A percentile compares a stretch with the other conserved stretches of the same genome.
Evolutionary conservation across 805 yeast species (phyloP).

Genomic region (Candida odintsovae): DNA sequence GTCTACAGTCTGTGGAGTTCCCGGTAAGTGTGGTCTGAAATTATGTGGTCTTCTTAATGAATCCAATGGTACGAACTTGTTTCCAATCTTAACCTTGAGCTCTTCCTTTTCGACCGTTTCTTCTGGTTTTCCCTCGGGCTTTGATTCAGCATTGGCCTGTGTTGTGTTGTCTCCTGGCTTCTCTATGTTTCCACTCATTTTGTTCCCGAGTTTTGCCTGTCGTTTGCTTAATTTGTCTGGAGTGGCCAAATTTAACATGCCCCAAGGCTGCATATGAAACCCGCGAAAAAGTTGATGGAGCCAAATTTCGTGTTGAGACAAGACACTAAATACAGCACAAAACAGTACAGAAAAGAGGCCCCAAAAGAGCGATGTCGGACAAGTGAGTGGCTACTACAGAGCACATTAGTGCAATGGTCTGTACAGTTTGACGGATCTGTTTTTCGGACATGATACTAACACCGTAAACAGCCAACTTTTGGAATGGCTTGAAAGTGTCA

Average conservation of each 20-base stretch:
- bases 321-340: background rate
- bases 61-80: constrained; percentile 4
- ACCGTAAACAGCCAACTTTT: background rate
- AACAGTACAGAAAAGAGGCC: background rate
- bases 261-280: background rate
- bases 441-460: background rate
- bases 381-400: background rate
- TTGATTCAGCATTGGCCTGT: background rate
- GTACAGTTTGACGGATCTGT: background rate
- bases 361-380: background rate
- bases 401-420: background rate
- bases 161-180: background rate
- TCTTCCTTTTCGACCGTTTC: background rate
- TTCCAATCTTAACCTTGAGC: constrained; percentile 5
- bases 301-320: background rate
- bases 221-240: too few species aligned
- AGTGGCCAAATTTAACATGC: background rate
- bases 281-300: background rate
- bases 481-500: constrained; percentile 3
- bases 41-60: constrained; percentile 6
- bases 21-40: background rate
- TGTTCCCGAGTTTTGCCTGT: background rate
- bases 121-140: background rate
- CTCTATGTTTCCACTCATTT: background rate
- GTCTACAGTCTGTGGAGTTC: background rate